Conservation (phyloP, 2,329 filamentous ascomycete species). For the Apiospora marii region DNA sequence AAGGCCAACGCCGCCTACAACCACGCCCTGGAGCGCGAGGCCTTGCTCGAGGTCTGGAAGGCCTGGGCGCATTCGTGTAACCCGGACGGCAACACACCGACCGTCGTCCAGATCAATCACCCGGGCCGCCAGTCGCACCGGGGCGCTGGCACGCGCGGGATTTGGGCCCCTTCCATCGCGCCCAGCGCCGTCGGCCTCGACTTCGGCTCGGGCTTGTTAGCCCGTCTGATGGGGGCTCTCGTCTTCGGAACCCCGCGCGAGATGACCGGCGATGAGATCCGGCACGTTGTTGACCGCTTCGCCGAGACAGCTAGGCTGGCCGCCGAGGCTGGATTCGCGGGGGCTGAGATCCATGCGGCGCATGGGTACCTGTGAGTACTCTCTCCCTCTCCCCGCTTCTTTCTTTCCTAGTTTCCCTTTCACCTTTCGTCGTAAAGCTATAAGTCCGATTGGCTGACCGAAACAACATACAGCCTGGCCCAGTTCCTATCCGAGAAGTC, state of each 20-base stretch:
- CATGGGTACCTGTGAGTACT: constrained; percentile 58
- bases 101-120: constrained; percentile 56
- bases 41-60: constrained; percentile 47
- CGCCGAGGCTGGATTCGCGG: constrained; percentile 54
- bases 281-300: constrained; percentile 60
- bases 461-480: constrained; percentile 41
- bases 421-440: too few relatives aligned
- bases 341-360: constrained; percentile 53
- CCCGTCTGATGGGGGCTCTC: constrained; percentile 42
- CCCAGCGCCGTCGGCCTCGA: constrained; percentile 53
- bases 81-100: constrained; percentile 44
- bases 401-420: background rate
- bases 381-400: background rate
- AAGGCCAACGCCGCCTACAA: constrained; percentile 46
- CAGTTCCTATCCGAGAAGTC: constrained; percentile 59
- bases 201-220: constrained; percentile 49
- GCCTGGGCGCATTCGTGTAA: constrained; percentile 43
- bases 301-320: constrained; percentile 58
- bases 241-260: constrained; percentile 62
- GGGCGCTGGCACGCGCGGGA: constrained; percentile 46
- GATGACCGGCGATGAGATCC: constrained; percentile 63
- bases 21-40: constrained; percentile 37
- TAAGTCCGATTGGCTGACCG: background rate
- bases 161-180: constrained; percentile 50
- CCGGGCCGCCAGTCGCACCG: constrained; percentile 54